Evolutionary conservation across 2,329 filamentous ascomycete genomes (phyloP), one percentile per base, ranked within the genome.

Genomic region (Aspergillus costaricaensis): DNA sequence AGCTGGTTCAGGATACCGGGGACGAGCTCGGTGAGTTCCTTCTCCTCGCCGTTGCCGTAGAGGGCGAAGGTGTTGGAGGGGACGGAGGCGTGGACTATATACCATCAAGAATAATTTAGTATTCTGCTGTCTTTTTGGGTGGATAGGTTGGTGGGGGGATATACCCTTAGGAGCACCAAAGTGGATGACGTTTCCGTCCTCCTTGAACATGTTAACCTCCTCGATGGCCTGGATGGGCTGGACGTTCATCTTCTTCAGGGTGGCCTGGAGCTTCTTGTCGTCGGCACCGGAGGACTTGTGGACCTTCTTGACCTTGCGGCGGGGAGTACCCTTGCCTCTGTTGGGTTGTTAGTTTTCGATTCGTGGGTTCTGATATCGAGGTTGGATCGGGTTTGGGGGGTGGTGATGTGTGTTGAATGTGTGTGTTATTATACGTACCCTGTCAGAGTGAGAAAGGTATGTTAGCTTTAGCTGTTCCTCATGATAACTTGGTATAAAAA

Each of bases 151-250:
- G 12, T n/a, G n/a, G 14, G 51, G n/a, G 15, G 43, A n/a, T 87
- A 77, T 83, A 98, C 95, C 95, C 86, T 97, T 97, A 73, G 95
- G 95, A 76, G 91, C 91, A 74, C 92, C 90, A 80, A 99, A 99
- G 88, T 99, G 95, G 77, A 99, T 98, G 81, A 99, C 95, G 81
- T 99, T 99, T 81, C 95, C 95, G 79, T 99, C 95, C 79, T 91
- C 90, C 91, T 99, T 99, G 90, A 99, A 99, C 95, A 99, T 99
- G 90, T 99, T 99, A 80, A 99, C 95, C 86, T 99, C 95, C 88
- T 99, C 95, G 75, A 99, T 99, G 70, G 91, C 92, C 85, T 96
- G 93, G 82, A 99, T 98, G 75, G 95, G 95, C 88, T 99, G 95
- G 62, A 96, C 94, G 83, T 98, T 98, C 81, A 99, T 88, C 90